Evolutionary conservation across 305 asterid species (phyloP).

Genomic region (Withania somnifera): DNA sequence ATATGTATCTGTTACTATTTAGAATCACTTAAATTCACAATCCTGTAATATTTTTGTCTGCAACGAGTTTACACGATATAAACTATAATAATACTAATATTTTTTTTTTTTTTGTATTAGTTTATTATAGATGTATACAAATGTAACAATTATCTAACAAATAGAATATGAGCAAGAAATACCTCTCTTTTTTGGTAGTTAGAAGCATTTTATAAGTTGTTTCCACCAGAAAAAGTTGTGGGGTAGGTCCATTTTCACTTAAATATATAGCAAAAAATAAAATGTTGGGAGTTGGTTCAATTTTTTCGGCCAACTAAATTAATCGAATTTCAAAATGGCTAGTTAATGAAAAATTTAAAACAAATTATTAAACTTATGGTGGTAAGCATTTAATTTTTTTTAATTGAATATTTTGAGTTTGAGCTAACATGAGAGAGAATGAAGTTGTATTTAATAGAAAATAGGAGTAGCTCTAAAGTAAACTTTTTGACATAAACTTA

Average conservation of each 20-base stretch:
- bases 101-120: not conserved
- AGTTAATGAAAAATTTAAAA: not conserved
- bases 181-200: not conserved
- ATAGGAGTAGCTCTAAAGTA: fast-evolving
- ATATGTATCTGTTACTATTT: not conserved
- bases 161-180: not conserved
- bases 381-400: too few species aligned
- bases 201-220: not conserved
- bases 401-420: too few species aligned
- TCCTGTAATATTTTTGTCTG: too few species aligned
- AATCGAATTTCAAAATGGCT: fast-evolving
- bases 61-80: too few species aligned
- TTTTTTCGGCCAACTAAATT: not conserved
- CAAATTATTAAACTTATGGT: too few species aligned
- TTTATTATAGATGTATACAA: not conserved
- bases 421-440: too few species aligned
- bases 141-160: not conserved
- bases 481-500: fast-evolving
- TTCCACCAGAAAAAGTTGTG: not conserved
- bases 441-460: not conserved
- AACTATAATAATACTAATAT: too few species aligned
- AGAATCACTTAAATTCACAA: too few species aligned
- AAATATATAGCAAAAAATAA: not conserved
- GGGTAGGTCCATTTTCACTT: not conserved
- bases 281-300: not conserved